Base-by-base conservation (phyloP, 495 filamentous ascomycete species). In the Aspergillus cavernicola region DNA sequence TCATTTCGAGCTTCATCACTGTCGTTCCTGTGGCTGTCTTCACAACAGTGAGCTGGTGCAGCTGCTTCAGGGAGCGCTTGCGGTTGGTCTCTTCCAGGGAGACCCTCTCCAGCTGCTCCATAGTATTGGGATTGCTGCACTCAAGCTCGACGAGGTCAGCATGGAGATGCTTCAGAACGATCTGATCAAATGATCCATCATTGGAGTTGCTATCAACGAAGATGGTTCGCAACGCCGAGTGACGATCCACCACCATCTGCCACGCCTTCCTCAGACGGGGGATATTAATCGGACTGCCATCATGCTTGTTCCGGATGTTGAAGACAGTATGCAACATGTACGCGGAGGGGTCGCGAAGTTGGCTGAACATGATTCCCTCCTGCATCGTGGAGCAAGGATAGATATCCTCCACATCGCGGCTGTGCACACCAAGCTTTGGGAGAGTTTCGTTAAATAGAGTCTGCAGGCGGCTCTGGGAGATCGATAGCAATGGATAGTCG, bases 351-450 rank as follows among this genome's bases (percentile, higher is more conserved):
- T 79, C 70, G 23, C 74, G 79, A 18, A 78, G 69, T 29, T 87
- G 83, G 50, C 80, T 84, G 45, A 85, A 79, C 22, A 89, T 65
- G 6, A 88, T 77, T 37, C 79, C 83, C 53, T 86, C 78, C 55
- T 89, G 85, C 41, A 82, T 81, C 0, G 82, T 76, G 0, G 85
- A 84, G 45, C 78, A 82, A 4, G 85, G 84, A 46, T 85, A 86
- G 33, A 79, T 71, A 35, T 82, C 77, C 62, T 88, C 76, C 3
- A 82, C 68, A 0, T 75, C 63, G 19, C 70, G 65, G 55, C 46
- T 61, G 1, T 66, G 65, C 10, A 86, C 74, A 11, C 75, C 73
- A 6, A 81, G 68, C 20, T 70, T 66, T 6, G 73, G 66, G 16
- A 87, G 66, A 7, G 77, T 74, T 7, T 75, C 67, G 16, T 66